Conservation (phyloP, 129 eudicot genomes). For the Scalesia atractyloides region DNA sequence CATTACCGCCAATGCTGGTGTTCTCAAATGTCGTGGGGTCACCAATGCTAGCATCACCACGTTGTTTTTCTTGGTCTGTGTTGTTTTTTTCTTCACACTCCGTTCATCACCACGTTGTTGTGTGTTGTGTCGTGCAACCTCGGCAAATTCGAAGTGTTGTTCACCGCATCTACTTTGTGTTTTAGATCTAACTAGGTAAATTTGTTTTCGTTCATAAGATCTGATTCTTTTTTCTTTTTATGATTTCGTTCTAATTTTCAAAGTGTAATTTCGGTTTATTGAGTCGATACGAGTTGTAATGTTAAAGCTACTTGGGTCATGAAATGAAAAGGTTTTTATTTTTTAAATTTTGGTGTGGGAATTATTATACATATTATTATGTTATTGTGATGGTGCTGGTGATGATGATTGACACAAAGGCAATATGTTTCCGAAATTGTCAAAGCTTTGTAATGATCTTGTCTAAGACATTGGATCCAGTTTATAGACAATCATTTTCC, state of each 20-base stretch:
- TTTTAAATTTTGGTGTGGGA: neutral
- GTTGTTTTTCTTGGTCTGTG: slow-evolving; percentile 39
- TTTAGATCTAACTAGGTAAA: slow-evolving; percentile 30
- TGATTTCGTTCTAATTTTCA: neutral
- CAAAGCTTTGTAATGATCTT: slow-evolving; percentile 29
- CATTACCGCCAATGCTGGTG: slow-evolving; percentile 74
- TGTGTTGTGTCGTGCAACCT: slow-evolving; percentile 60
- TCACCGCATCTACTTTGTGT: slow-evolving; percentile 30
- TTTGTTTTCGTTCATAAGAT: slow-evolving; percentile 28
- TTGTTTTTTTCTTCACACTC: slow-evolving; percentile 34
- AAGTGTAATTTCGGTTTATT: slow-evolving; percentile 19
- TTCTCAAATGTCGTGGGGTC: slow-evolving; percentile 72
- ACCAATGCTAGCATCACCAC: slow-evolving; percentile 49
- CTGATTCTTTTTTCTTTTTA: slow-evolving; percentile 13
- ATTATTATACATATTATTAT: no score
- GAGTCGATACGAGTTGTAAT: slow-evolving; percentile 31
- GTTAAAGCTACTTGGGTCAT: slow-evolving; percentile 36
- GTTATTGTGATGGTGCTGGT: slow-evolving; percentile 13
- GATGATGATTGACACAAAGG: no score
- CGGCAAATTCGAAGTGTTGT: slow-evolving; percentile 65
- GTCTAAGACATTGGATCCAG: slow-evolving; percentile 30
- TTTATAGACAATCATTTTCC: no score
- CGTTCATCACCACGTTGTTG: slow-evolving; percentile 11
- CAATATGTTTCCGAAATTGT: slow-evolving; percentile 26
- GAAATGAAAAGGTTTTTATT: slow-evolving; percentile 21